Percentiles rank a stretch among this genome's conserved stretches.
Conservation (phyloP, 2,329 filamentous ascomycete species). For the Akanthomyces uredinophilus region DNA sequence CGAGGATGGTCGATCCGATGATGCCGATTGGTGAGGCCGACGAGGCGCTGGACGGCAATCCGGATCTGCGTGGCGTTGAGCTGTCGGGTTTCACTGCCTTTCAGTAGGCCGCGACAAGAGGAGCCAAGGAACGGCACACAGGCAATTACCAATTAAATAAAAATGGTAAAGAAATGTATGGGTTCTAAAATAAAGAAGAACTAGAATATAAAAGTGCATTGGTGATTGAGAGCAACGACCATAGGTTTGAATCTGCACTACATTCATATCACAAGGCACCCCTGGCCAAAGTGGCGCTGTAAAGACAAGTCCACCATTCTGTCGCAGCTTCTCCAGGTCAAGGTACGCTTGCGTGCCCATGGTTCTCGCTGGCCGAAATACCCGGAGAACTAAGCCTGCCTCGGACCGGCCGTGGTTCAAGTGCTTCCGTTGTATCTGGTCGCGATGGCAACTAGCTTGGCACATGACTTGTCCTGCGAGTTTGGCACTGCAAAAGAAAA, state of each 20-base stretch:
- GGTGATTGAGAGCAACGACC: too few relatives aligned
- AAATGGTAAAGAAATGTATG: background rate
- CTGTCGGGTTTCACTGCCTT: background rate
- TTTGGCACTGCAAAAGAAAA: too few relatives aligned
- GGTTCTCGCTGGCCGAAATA: slow-evolving; percentile 17
- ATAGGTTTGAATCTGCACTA: too few relatives aligned
- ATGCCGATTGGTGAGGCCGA: slow-evolving; percentile 1
- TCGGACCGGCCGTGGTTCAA: slow-evolving; percentile 12
- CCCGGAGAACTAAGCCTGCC: slow-evolving; percentile 18
- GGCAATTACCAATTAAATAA: background rate
- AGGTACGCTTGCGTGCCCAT: slow-evolving; percentile 18
- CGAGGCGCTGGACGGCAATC: background rate
- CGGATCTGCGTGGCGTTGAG: background rate
- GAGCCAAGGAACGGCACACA: too few relatives aligned
- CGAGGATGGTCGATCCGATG: background rate
- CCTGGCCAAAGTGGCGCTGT: slow-evolving; percentile 18
- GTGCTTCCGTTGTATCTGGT: slow-evolving; percentile 18
- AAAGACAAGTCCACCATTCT: slow-evolving; percentile 18
- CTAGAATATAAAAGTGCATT: background rate
- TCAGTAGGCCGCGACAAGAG: background rate
- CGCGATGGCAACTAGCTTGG: background rate
- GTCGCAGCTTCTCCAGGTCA: slow-evolving; percentile 18
- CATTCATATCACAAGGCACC: background rate
- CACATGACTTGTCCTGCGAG: too few relatives aligned
- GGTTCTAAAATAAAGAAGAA: background rate